These are phyloP conservation scores for Fusarium oxysporum DNA, from an alignment of 2,329 filamentous ascomycete genomes.

Conservation along the genomic window DNA sequence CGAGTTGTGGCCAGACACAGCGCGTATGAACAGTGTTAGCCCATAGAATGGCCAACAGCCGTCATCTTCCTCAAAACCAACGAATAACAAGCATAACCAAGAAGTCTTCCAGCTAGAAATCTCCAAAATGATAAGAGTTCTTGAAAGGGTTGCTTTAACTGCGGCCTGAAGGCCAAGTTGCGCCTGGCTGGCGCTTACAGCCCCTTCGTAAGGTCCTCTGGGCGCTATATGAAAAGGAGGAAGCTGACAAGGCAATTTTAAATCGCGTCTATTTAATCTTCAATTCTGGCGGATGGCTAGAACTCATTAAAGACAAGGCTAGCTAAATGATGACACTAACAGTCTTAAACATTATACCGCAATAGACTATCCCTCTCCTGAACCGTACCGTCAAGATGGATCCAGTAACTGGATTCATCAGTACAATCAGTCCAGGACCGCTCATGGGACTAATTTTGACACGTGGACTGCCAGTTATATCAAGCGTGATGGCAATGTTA, in stretches of 20 bases:
- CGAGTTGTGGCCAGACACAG: neutral
- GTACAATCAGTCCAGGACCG: accelerated
- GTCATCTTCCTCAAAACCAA: accelerated
- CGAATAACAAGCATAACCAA: neutral
- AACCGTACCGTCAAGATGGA: neutral
- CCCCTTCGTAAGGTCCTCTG: neutral
- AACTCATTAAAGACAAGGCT: accelerated
- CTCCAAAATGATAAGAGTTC: accelerated
- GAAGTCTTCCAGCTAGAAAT: accelerated
- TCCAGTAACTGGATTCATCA: neutral
- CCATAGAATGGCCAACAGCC: neutral
- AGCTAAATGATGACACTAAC: accelerated
- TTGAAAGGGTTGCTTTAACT: neutral
- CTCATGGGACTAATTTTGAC: accelerated
- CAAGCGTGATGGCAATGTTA: accelerated
- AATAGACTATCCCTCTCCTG: neutral
- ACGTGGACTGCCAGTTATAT: accelerated
- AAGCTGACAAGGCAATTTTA: neutral
- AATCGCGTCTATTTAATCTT: accelerated
- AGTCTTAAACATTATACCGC: neutral
- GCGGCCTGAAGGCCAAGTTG: accelerated
- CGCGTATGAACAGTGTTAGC: neutral
- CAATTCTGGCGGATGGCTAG: accelerated
- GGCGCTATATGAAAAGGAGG: neutral
- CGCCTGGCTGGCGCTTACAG: neutral